phyloP scores from a whole-genome alignment of 495 filamentous ascomycete genomes.

The Daldinia childiae region DNA sequence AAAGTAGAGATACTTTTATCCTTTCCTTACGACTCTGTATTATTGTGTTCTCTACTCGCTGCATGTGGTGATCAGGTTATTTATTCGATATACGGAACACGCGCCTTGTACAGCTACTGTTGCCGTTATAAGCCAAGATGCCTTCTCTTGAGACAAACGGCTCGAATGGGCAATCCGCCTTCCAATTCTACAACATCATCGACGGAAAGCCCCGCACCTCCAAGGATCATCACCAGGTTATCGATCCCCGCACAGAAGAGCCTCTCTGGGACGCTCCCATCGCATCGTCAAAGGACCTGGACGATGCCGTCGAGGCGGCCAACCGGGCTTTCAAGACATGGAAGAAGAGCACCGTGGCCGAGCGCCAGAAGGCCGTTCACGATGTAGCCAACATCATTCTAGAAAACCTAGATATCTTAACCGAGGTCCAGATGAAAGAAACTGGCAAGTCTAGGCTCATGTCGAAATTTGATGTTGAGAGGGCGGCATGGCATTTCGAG shows the following conservation, averaged over 20 bases:
- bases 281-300: constrained; percentile 56
- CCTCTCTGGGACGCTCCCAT: constrained; percentile 57
- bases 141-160: constrained; percentile 36
- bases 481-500: constrained; percentile 42
- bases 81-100: constrained; percentile 1
- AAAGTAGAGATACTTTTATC: constrained; percentile 23
- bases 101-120: constrained; percentile 4
- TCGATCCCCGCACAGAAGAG: constrained; percentile 59
- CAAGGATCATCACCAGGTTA: constrained; percentile 49
- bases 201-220: constrained; percentile 54
- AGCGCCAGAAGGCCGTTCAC: constrained; percentile 63
- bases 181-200: constrained; percentile 58
- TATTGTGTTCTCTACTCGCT: constrained; percentile 2
- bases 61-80: constrained; percentile 9
- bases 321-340: constrained; percentile 57
- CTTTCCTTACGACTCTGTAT: constrained; percentile 5
- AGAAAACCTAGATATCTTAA: constrained; percentile 49
- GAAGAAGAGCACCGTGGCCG: constrained; percentile 50
- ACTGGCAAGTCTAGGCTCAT: constrained; percentile 54
- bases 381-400: constrained; percentile 59
- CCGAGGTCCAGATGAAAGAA: constrained; percentile 52
- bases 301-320: constrained; percentile 60
- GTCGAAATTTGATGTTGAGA: constrained; percentile 42
- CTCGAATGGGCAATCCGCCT: constrained; percentile 31
- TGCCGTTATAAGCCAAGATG: constrained; percentile 33